Evolutionary conservation across 202 grass and related monocot species (phyloP).

Genomic region (Musa balbisiana): DNA sequence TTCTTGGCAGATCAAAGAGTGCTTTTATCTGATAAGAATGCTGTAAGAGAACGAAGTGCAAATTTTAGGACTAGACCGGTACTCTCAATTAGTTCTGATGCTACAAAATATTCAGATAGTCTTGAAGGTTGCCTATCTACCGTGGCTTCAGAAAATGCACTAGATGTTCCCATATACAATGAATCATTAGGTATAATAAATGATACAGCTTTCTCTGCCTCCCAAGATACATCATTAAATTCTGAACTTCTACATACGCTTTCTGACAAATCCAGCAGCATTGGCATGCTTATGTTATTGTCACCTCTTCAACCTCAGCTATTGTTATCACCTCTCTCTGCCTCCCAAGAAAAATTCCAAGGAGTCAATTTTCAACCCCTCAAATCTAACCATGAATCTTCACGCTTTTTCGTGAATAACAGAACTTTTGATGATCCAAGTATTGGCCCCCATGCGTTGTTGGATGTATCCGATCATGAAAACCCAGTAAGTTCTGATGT

Average conservation of each 20-base stretch:
- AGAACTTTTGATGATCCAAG: background rate
- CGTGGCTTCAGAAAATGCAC: constrained; percentile 39
- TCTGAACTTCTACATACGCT: background rate
- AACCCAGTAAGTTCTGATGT: constrained; percentile 30
- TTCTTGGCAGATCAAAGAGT: constrained; percentile 98
- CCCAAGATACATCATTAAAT: background rate
- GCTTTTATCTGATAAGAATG: constrained; percentile 66
- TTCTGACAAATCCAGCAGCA: constrained; percentile 20
- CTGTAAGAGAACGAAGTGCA: constrained; percentile 38
- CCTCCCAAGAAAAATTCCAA: constrained; percentile 29
- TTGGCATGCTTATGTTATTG: constrained; percentile 15
- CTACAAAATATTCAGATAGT: constrained; percentile 16
- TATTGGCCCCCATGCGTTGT: constrained; percentile 16
- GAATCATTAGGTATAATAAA: constrained; percentile 19
- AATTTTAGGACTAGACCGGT: constrained; percentile 18
- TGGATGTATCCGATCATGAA: constrained; percentile 36
- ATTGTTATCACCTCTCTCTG: constrained; percentile 31
- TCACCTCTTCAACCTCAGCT: constrained; percentile 26
- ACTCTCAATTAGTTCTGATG: constrained; percentile 21
- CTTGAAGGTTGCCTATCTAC: constrained; percentile 24
- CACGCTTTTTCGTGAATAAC: background rate
- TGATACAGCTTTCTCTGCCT: constrained; percentile 12
- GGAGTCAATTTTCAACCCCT: background rate
- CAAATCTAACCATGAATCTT: background rate
- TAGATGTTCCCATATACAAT: constrained; percentile 41